Evolutionary conservation across 805 yeast genomes (phyloP), one percentile per base, ranked within the genome.

Genomic region (Ogataea chonburiensis): DNA sequence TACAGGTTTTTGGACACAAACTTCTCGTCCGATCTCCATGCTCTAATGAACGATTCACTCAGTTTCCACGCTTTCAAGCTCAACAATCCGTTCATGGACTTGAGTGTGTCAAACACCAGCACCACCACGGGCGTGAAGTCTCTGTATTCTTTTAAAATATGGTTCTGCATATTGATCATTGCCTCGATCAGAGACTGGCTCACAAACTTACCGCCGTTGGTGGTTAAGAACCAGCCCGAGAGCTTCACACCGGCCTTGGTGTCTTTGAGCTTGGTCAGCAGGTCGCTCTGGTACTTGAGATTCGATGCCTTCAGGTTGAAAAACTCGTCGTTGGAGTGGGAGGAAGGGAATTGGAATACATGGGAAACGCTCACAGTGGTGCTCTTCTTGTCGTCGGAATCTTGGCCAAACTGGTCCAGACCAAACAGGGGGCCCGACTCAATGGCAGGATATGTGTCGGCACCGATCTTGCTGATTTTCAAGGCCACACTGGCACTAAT

Each of bases 201-300:
- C 52, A 80, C 75, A 55, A 79, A 79, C 56, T 78, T 78, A 29
- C 93, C 93, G 24, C 83, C 73, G 34, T 68, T 65, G 18, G 87
- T 71, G 28, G 82, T 70, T 55, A 85, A 76, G 64, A 84, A 86
- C 87, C 89, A 86, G 21, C 96, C 96, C 45, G 80, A 74, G 42
- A 80, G 70, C 55, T 79, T 84, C 27, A 77, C 69, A 29, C 88
- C 89, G 42, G 75, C 68, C 31, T 81, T 81, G 43, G 79, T 74
- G 37, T 70, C 71, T 52, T 70, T 75, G 45, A 86, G 71, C 42
- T 76, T 73, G 27, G 75, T 73, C 47, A 81, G 67, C 52, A 83
- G 68, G 30, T 81, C 87, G 34, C 72, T 73, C 58, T 82, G 88
- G 64, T 78, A 87, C 56, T 72, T 75, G 40, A 67, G 65, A 41